Evolutionary conservation across 768 basidiomycete species (phyloP), one percentile per base, ranked within the genome.

Genomic region (Tricholoma furcatifolium): DNA sequence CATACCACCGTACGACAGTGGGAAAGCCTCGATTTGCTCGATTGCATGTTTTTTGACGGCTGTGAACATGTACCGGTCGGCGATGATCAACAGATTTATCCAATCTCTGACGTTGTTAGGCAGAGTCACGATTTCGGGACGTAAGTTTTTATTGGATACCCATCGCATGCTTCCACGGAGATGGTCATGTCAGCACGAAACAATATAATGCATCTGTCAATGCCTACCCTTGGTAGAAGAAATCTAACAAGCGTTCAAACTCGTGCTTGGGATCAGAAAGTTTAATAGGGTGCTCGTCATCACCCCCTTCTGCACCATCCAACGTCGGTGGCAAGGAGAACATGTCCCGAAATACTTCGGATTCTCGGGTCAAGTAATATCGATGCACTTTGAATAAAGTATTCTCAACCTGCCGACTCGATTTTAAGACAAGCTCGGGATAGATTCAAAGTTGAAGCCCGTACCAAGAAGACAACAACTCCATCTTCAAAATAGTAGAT

Each of bases 381-480:
- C 70, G 69, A 47, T 76, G 74, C 7, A 76, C 69, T 53, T 70
- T 73, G 47, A 72, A 78, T 0, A 68, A 17, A 0, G 54, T 66
- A 3, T 57, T 60, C 18, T 73, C 66, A 0, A 74, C 70, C 76
- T 78, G 46, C 18, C n/a, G 15, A 38, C 4, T 21, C n/a, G 17
- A 36, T 30, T 1, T 30, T 14, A 31, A 17, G n/a, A 30, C 30
- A 32, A 17, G 43, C 24, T 41, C 30, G 2, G 14, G 9, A 27
- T 15, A 12, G 47, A 21, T 43, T 15, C 14, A 31, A 8, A 4
- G 12, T 20, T 9, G 15, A 40, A 7, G 17, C 7, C 2, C 21
- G 35, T 24, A 53, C 43, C n/a, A 12, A 18, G 30, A 53, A 53
- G 15, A 53, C 21, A 24, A 35, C 36, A 7, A 42, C 31, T 1